Evolutionary conservation across 2,329 filamentous ascomycete genomes (phyloP).

Genomic region (Colletotrichum sublineola): DNA sequence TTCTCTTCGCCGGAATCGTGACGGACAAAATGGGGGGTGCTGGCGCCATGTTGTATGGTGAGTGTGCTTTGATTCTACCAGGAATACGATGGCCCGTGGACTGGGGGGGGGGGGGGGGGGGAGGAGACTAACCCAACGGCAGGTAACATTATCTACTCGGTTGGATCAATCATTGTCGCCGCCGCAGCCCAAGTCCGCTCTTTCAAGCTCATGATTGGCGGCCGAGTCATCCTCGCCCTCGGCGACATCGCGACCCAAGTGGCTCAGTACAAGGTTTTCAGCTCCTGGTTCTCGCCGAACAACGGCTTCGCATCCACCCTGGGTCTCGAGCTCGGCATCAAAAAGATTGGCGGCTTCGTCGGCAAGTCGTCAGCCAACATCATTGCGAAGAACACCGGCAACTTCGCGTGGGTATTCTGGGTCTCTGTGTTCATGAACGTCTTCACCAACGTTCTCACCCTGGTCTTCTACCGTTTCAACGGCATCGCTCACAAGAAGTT

Average conservation of each 20-base stretch:
- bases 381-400: constrained; percentile 67
- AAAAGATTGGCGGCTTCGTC: constrained; percentile 72
- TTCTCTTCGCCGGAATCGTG: constrained; percentile 66
- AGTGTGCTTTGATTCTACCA: background rate
- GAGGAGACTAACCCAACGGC: constrained; percentile 42
- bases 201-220: constrained; percentile 72
- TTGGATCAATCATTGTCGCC: constrained; percentile 71
- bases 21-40: constrained; percentile 72
- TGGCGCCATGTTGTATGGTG: constrained; percentile 49
- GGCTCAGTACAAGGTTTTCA: constrained; percentile 75
- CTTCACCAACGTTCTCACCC: constrained; percentile 69
- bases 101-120: background rate
- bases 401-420: constrained; percentile 75
- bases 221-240: constrained; percentile 66
- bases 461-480: constrained; percentile 69
- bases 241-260: constrained; percentile 75
- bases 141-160: constrained; percentile 71
- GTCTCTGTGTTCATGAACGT: constrained; percentile 73
- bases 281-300: constrained; percentile 73
- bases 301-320: constrained; percentile 73
- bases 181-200: constrained; percentile 67
- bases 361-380: constrained; percentile 72
- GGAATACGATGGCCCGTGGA: background rate
- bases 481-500: constrained; percentile 63
- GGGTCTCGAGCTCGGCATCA: constrained; percentile 70